A percentile compares a stretch with the other conserved stretches of the same genome.
These are phyloP conservation scores for Saussurea involucrata DNA, from an alignment of 129 eudicot species.

Conservation along the genomic window DNA sequence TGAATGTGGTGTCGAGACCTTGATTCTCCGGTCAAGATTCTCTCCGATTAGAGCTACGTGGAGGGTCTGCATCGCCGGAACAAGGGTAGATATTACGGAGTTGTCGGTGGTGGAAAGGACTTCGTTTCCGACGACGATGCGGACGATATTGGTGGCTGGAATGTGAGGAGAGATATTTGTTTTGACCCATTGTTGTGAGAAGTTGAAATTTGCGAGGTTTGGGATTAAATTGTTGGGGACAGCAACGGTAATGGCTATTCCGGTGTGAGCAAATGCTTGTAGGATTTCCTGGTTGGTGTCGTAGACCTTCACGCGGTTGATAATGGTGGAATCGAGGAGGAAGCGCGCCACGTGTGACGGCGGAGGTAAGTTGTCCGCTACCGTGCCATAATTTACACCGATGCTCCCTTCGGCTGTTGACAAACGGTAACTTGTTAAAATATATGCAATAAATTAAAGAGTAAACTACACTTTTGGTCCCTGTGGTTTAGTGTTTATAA, in stretches of 20 bases:
- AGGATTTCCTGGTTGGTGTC: conserved; percentile 55
- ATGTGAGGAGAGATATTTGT: conserved; percentile 51
- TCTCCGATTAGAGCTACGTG: conserved; percentile 56
- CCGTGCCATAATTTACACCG: conserved; percentile 82
- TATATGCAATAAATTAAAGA: too few species aligned
- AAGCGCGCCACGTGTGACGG: conserved; percentile 65
- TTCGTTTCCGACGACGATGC: conserved; percentile 83
- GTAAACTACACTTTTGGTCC: too few species aligned
- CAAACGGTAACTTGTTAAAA: not conserved
- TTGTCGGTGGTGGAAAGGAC: conserved; percentile 60
- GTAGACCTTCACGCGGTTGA: conserved; percentile 74
- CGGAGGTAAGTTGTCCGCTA: conserved; percentile 82
- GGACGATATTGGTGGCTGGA: conserved; percentile 63
- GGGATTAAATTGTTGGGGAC: conserved; percentile 68
- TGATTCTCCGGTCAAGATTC: conserved; percentile 47
- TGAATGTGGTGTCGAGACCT: conserved; percentile 79
- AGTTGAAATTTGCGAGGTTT: conserved; percentile 41
- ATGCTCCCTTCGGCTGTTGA: conserved; percentile 45
- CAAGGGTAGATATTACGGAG: conserved; percentile 44
- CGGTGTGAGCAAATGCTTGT: conserved; percentile 70
- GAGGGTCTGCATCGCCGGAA: conserved; percentile 81
- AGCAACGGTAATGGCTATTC: conserved; percentile 60
- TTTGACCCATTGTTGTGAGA: conserved; percentile 71
- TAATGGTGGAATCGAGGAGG: conserved; percentile 64
- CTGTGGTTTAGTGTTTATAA: too few species aligned